phyloP scores from a whole-genome alignment of 2,329 filamentous ascomycete genomes.

The Teratosphaeria epicoccoides region DNA sequence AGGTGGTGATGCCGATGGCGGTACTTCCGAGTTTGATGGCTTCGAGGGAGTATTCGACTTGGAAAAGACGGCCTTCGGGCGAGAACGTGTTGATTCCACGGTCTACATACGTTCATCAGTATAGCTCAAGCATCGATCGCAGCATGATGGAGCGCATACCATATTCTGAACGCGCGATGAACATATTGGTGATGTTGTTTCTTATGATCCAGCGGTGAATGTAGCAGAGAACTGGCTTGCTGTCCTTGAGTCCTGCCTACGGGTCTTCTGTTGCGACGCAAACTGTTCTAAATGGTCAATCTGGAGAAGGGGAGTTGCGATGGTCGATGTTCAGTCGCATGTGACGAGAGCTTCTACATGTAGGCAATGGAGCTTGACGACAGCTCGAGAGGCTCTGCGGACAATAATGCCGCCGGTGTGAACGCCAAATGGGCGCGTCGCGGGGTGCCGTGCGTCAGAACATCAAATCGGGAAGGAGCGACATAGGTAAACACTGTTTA shows the following conservation, averaged over 20 bases:
- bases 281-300: not conserved
- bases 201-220: not conserved
- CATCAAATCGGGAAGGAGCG: not conserved
- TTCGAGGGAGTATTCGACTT: conserved; percentile 99
- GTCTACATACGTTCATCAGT: conserved; percentile 46
- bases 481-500: not conserved
- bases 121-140: conserved; percentile 4
- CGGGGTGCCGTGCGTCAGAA: not conserved
- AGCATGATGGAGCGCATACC: conserved; percentile 45
- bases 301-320: not conserved
- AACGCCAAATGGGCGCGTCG: conserved; percentile 1
- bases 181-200: conserved; percentile 58
- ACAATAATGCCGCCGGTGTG: not conserved
- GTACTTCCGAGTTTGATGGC: conserved; percentile 99
- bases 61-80: conserved; percentile 97
- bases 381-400: not conserved
- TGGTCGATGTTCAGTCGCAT: not conserved
- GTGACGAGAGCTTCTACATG: not conserved
- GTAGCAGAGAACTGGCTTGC: not conserved
- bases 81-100: conserved; percentile 99
- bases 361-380: not conserved
- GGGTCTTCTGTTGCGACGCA: not conserved
- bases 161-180: conserved; percentile 99
- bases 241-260: not conserved
- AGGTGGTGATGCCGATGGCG: conserved; percentile 91